Percentiles rank a stretch among this genome's conserved stretches.
These are phyloP conservation scores for Tylopilus sp. DNA, from an alignment of 1,284 basidiomycete genomes.

Conservation along the genomic window DNA sequence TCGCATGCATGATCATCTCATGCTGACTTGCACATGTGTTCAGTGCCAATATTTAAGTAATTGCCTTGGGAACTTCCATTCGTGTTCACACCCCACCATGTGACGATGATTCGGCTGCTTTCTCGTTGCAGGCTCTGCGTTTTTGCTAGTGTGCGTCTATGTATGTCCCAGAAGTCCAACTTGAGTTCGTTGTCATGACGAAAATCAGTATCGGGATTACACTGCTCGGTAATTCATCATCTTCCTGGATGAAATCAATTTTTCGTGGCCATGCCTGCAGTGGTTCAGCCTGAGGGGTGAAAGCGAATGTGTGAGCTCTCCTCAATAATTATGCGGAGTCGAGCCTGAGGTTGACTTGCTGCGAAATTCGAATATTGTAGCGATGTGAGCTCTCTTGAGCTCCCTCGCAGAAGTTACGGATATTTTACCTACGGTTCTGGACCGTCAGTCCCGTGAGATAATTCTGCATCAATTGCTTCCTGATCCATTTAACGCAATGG, in stretches of 20 bases:
- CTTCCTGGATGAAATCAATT: not conserved
- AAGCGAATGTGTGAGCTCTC: not conserved
- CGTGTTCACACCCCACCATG: slow-evolving; percentile 1
- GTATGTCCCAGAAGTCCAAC: not conserved
- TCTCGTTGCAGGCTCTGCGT: not conserved
- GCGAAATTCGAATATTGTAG: not conserved
- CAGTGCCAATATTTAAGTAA: not conserved
- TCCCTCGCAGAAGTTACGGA: not conserved
- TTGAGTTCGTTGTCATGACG: not conserved
- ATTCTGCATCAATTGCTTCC: slow-evolving; percentile 6
- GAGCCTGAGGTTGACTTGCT: too few species aligned
- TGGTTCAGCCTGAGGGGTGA: not conserved
- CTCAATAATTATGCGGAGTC: not conserved
- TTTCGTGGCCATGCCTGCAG: not conserved
- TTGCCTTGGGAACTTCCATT: not conserved
- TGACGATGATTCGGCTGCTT: not conserved
- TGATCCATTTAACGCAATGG: slow-evolving; percentile 7
- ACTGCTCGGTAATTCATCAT: too few species aligned
- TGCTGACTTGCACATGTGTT: not conserved
- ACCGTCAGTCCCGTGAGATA: slow-evolving; percentile 16
- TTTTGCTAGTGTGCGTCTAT: not conserved
- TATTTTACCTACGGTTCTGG: slow-evolving; percentile 12
- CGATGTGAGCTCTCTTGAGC: slow-evolving; percentile 2
- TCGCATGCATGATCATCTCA: not conserved
- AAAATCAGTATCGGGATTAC: not conserved